Base-by-base conservation (phyloP, 495 filamentous ascomycete species). In the Penicillium mononematosum region DNA sequence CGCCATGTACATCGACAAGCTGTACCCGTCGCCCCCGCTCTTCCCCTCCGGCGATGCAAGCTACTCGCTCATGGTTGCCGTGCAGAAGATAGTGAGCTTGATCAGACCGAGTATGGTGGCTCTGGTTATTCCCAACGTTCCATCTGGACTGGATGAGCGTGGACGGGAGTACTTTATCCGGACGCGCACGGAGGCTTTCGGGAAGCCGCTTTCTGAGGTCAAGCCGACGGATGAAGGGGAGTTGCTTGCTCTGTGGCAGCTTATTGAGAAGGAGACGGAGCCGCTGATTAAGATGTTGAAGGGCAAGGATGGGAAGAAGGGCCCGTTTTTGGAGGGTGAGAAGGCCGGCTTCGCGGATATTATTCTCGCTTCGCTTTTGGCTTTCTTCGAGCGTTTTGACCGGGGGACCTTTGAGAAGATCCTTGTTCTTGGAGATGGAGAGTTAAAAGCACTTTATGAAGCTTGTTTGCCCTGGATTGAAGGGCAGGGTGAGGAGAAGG, bases 31-130 rank as follows among this genome's bases (percentile, higher is more conserved):
- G 1, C 65, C 38, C 1, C 56, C 71, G 9, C 55, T 75, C 22
- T 71, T 73, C 50, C 72, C 70, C 5, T 70, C 64, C 9, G 71
- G 68, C 11, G 70, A 69, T 42, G 64, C 70, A 11, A 71, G 70
- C 50, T 68, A 65, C 42, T 60, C 70, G 12, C 50, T 72, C 12
- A 12, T 53, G 0, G 5, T 68, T 0, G 64, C 66, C 2, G 64
- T 73, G 24, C 17, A 2, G 4, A 57, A 44, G 50, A 24, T 54
- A 4, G 0, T 34, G 12, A 5, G n/a, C 3, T 12, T 20, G 0
- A 41, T 66, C 17, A 7, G 25, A 2, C 53, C 53, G 0, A 51
- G 14, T 5, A 32, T 60, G 20, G 34, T 36, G 12, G 4, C 34
- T 5, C 24, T 67, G n/a, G 31, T 71, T 9, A 27, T 71, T 5